Percentiles rank a stretch among this genome's conserved stretches.
These are phyloP conservation scores for Rhodomyrtus tomentosa DNA, from an alignment of 345 rosid genomes.

Conservation along the genomic window DNA sequence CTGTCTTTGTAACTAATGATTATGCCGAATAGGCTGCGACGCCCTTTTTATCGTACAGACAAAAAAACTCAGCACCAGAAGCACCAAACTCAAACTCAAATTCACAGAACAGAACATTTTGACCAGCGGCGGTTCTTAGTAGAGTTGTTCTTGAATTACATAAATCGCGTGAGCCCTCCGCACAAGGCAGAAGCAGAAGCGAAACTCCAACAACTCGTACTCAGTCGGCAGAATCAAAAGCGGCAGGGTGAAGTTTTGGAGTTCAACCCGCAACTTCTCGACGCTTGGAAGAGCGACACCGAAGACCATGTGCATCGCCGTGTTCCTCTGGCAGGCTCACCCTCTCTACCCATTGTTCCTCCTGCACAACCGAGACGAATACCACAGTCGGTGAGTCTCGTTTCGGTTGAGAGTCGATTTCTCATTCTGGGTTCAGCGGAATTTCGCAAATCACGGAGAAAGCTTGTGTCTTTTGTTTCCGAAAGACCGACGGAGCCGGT, in stretches of 20 bases:
- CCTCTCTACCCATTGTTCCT: slow-evolving; percentile 57
- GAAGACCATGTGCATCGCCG: slow-evolving; percentile 37
- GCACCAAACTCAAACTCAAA: too few relatives aligned
- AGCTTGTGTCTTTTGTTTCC: neutral
- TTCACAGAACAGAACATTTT: too few relatives aligned
- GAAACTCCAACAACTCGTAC: neutral
- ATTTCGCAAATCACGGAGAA: neutral
- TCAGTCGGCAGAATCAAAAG: neutral
- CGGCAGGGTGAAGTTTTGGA: neutral
- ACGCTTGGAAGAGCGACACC: neutral
- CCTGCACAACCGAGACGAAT: slow-evolving; percentile 74
- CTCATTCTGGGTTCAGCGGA: neutral
- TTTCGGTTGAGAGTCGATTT: neutral
- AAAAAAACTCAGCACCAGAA: too few relatives aligned
- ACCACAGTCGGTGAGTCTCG: slow-evolving; percentile 29
- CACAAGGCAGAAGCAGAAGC: neutral
- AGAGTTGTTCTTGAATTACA: neutral
- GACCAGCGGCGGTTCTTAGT: neutral
- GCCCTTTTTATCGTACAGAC: neutral
- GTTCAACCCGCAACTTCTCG: neutral
- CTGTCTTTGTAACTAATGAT: neutral
- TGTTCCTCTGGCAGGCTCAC: slow-evolving; percentile 69
- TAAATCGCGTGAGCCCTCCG: neutral
- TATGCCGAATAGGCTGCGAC: neutral
- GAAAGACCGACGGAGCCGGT: slow-evolving; percentile 53